phyloP scores from a whole-genome alignment of 2,329 filamentous ascomycete genomes.

The Aureobasidium musti region DNA sequence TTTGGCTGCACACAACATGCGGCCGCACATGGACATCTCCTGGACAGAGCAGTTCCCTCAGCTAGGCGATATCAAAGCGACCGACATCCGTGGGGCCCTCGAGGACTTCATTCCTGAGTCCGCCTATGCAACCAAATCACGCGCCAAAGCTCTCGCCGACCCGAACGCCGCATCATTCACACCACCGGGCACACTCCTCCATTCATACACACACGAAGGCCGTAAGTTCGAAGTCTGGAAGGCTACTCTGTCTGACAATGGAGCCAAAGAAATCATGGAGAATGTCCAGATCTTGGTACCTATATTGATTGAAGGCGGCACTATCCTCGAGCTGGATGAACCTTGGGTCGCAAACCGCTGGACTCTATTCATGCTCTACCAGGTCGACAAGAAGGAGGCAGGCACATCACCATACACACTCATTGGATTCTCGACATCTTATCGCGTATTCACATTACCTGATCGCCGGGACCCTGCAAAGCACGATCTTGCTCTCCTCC shows the following conservation, averaged over 20 bases:
- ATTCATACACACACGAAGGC: slow-evolving; percentile 62
- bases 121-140: slow-evolving; percentile 34
- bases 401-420: slow-evolving; percentile 64
- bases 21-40: slow-evolving; percentile 70
- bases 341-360: slow-evolving; percentile 77
- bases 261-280: slow-evolving; percentile 69
- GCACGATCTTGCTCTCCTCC: slow-evolving; percentile 43
- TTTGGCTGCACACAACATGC: slow-evolving; percentile 72
- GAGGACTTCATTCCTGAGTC: slow-evolving; percentile 65
- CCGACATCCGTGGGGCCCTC: slow-evolving; percentile 67
- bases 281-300: slow-evolving; percentile 82
- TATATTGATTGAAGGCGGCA: slow-evolving; percentile 92
- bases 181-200: slow-evolving; percentile 74
- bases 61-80: slow-evolving; percentile 67
- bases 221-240: slow-evolving; percentile 82
- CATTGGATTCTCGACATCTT: slow-evolving; percentile 86
- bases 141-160: slow-evolving; percentile 36
- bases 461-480: slow-evolving; percentile 34
- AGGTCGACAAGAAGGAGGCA: slow-evolving; percentile 36
- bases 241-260: slow-evolving; percentile 69
- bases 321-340: slow-evolving; percentile 68
- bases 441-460: slow-evolving; percentile 66
- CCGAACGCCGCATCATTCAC: slow-evolving; percentile 58
- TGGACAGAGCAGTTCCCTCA: slow-evolving; percentile 71
- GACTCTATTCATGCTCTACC: slow-evolving; percentile 79